These are phyloP conservation scores for Fusarium abutilonis DNA, from an alignment of 2,329 filamentous ascomycete genomes.

Conservation along the genomic window DNA sequence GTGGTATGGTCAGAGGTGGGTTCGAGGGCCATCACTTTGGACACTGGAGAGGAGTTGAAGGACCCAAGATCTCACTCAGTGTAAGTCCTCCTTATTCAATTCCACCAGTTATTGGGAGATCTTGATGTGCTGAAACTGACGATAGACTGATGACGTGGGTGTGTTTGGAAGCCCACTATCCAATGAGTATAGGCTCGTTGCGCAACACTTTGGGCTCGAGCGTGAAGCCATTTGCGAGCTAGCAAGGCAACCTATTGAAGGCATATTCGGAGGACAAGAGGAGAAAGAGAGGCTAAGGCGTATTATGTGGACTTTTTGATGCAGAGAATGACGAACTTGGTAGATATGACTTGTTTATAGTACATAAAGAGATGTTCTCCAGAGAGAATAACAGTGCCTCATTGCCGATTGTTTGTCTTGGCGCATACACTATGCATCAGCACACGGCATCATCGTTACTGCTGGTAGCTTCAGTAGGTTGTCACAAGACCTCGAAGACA, in stretches of 20 bases:
- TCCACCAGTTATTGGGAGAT: neutral
- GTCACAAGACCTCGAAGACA: neutral
- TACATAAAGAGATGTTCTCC: no score
- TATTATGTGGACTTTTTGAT: constrained; percentile 57
- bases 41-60: constrained; percentile 70
- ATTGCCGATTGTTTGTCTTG: no score
- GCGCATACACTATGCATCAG: no score
- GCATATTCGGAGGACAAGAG: constrained; percentile 72
- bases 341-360: no score
- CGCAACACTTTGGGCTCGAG: constrained; percentile 72
- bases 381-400: no score
- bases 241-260: constrained; percentile 68
- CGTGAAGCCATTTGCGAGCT: constrained; percentile 60
- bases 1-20: constrained; percentile 74
- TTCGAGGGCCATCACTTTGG: constrained; percentile 80
- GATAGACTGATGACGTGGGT: constrained; percentile 83
- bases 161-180: constrained; percentile 81
- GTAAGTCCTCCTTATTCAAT: constrained; percentile 60
- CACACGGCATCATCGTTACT: no score
- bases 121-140: constrained; percentile 4
- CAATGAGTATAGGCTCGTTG: constrained; percentile 79
- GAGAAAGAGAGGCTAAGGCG: constrained; percentile 67
- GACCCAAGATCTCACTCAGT: constrained; percentile 71
- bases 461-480: neutral
- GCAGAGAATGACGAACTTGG: no score